Base-by-base conservation (phyloP, 768 basidiomycete species). In the Podaxis rugospora region DNA sequence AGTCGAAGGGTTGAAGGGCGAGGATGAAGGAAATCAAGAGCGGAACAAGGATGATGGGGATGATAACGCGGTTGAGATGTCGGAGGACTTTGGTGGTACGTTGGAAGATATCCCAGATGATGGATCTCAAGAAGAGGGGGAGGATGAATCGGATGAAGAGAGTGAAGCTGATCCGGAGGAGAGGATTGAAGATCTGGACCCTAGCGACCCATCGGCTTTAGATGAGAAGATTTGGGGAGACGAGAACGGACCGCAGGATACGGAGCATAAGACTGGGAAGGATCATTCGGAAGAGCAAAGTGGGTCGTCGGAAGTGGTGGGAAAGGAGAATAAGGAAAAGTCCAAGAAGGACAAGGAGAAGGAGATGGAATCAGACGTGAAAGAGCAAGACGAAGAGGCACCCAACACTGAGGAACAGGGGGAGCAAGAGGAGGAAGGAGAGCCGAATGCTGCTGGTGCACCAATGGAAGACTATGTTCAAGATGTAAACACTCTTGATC, bases 181-280 rank as follows among this genome's bases (percentile, higher is more conserved):
- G 64, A 86, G 87, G 63, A 70, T 95, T 32, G 94, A 86, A 5
- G 82, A 94, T 53, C 75, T 98, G 35, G 93, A 96, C 73, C 82
- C 86, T 1, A 77, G 83, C 16, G 96, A 98, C 74, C 89, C 92
- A 7, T 80, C 85, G 25, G 87, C 88, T 0, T 83, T 97, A 14
- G 96, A 98, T 69, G 96, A 99, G 76, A 98, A 98, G 76, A 78
- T 99, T 65, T 98, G 97, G 96, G 94, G 91, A 18, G 92, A 95
- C 64, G 89, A 96, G 66, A 72, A 78, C 53, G 83, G 83, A 11
- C 80, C 84, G 3, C 78, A 83, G 21, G 71, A 78, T n/a, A 73
- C 72, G 27, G 80, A 86, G 49, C 82, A 84, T 50, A 84, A 86
- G 69, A 75, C 81, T 23, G 76, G 85, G 58, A 75, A 90, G 63